phyloP scores from a whole-genome alignment of 345 rosid genomes.

The Erodium maritimum region DNA sequence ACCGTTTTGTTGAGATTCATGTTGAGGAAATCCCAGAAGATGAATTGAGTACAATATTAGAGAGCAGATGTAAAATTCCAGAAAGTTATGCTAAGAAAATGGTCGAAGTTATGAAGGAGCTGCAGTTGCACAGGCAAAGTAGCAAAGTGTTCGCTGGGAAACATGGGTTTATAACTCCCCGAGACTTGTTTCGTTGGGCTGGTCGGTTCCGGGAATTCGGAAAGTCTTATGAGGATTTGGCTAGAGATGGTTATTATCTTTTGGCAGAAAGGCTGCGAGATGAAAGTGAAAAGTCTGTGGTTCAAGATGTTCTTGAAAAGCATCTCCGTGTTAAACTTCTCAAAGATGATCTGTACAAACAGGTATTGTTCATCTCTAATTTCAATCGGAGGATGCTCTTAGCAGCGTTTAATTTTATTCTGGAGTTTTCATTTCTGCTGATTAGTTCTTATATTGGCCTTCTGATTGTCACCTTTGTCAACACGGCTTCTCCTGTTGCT shows the following conservation, averaged over 20 bases:
- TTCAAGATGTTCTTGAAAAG: constrained; percentile 64
- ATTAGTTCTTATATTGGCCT: background rate
- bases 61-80: constrained; percentile 56
- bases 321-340: constrained; percentile 50
- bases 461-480: no score
- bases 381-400: background rate
- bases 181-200: constrained; percentile 98
- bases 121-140: constrained; percentile 79
- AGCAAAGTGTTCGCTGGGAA: constrained; percentile 98
- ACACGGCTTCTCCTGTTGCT: background rate
- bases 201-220: constrained; percentile 60
- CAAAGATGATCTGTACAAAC: constrained; percentile 52
- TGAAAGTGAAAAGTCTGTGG: constrained; percentile 63
- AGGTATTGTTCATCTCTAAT: constrained; percentile 24
- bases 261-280: constrained; percentile 91
- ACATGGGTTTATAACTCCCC: constrained; percentile 93
- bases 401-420: background rate
- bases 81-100: constrained; percentile 63
- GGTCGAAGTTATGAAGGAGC: constrained; percentile 89
- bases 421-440: background rate
- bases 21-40: constrained; percentile 91
- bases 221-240: constrained; percentile 64
- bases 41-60: constrained; percentile 63
- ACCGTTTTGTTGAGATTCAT: constrained; percentile 95
- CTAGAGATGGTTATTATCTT: constrained; percentile 83